Base-by-base conservation (phyloP, 169 alveolate species). In the Amoebophrya sp. region DNA sequence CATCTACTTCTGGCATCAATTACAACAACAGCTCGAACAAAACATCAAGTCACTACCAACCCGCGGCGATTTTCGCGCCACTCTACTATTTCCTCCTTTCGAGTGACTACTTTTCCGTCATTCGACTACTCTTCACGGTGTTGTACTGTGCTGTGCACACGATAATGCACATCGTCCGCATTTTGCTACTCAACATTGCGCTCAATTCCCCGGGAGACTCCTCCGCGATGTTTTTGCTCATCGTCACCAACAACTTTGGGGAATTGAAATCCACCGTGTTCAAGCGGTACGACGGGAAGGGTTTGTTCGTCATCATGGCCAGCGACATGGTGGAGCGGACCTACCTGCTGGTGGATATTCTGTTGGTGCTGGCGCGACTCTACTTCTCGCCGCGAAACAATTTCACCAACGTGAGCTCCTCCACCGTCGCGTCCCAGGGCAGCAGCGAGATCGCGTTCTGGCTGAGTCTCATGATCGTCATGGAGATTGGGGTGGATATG, bases 261-360 rank as follows among this genome's bases (percentile, higher is more conserved):
- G 95, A 93, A 77, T 77, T 93, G 40, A 93, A 93, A 77, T 92
- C 94, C 23, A 93, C 95, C 14, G 93, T 92, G 25, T 93, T 93
- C 89, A 93, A 93, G 54, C 90, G 93, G 38, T 93, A 93, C 39
- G 91, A 93, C 77, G 77, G 93, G 66, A 92, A 89, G 32, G 92
- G 94, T 23, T 38, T 93, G 40, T 93, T 93, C 53, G 89, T 93
- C 12, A 54, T 93, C 41, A 89, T 92, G 14, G 83, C 91, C 32
- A 47, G 93, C 0, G 95, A 93, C 40, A 54, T 93, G 89, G 93
- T 93, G 55, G 95, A 93, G 89, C 77, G 95, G 29, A 90, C 91
- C 40, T 93, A 93, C 41, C 89, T 93, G 25, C 91, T 89, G 7
- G 92, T 90, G 35, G 95, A 93, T 55, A 93, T 92, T 10, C 39